These are phyloP conservation scores for Exophiala aquamarina DNA, from an alignment of 2,329 filamentous ascomycete genomes.

Conservation along the genomic window DNA sequence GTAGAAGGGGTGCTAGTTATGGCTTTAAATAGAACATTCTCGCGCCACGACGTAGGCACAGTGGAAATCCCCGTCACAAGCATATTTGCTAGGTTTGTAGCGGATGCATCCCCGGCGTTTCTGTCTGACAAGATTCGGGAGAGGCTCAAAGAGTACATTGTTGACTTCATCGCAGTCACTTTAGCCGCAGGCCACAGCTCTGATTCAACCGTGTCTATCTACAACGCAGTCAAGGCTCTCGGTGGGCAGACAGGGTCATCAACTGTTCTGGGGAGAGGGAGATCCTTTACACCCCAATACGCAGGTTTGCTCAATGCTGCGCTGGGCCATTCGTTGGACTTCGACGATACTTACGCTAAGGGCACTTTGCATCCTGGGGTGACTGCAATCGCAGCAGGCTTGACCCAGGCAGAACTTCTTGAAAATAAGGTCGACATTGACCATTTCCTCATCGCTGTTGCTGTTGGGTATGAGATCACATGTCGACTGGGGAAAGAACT, in stretches of 20 bases:
- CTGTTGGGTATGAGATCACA: conserved; percentile 36
- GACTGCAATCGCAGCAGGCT: conserved; percentile 32
- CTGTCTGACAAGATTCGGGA: conserved; percentile 17
- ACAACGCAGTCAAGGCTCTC: conserved; percentile 20
- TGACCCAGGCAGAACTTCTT: conserved; percentile 34
- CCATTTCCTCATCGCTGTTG: conserved; percentile 34
- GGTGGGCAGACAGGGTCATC: conserved; percentile 14
- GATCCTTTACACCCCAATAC: conserved; percentile 34
- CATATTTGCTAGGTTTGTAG: conserved; percentile 20
- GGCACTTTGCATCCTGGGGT: conserved; percentile 45
- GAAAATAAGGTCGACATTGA: conserved; percentile 22
- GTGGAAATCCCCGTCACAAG: conserved; percentile 17
- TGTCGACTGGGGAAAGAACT: conserved; percentile 36
- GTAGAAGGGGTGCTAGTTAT: no score
- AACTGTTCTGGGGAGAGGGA: conserved; percentile 26
- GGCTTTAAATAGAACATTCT: no score
- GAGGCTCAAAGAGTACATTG: conserved; percentile 24
- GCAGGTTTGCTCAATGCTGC: conserved; percentile 44
- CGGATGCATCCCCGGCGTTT: conserved; percentile 12
- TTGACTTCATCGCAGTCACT: conserved; percentile 27
- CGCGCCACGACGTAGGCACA: not conserved
- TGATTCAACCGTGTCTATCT: conserved; percentile 25
- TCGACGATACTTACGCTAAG: conserved; percentile 46
- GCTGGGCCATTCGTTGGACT: conserved; percentile 45
- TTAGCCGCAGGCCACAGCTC: conserved; percentile 21